Evolutionary conservation across 371 early-diverging fungal species (phyloP), one percentile per base, ranked within the genome.

Genomic region (Zychaea mexicana): DNA sequence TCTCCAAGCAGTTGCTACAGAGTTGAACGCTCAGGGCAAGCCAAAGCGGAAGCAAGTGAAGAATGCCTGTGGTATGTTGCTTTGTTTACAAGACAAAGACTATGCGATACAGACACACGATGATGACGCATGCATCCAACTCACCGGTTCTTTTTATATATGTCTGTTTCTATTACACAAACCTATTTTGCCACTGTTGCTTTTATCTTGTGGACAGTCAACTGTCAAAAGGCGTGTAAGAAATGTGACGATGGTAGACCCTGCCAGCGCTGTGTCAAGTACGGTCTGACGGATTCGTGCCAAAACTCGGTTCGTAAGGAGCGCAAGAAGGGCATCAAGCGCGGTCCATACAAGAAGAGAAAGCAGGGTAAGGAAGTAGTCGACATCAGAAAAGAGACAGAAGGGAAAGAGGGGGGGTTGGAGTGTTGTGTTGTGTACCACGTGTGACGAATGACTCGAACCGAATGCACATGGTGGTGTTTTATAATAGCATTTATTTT

Each of bases 181-280:
- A 15, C 15, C 17, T 42, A 42, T 42, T 17, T 42, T 42, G 8
- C n/a, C n/a, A 42, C n/a, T 12, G n/a, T 15, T 42, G 2, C n/a
- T 42, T 17, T 42, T 42, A 42, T 42, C n/a, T 13, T 24, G 22
- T n/a, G 19, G 21, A 8, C 60, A 85, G 91, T 90, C 60, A 94
- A 95, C 65, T 96, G 96, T 68, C 92, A 94, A 80, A 90, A 89
- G 67, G 94, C 96, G 0, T 96, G 96, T 74, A 96, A 96, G 73
- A 95, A 94, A 73, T 96, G 96, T 69, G 94, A 93, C 66, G 89
- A 94, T 61, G 87, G 83, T 19, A 79, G 96, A 61, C 96, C 96
- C 2, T 96, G 96, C 70, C 77, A 81, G 62, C 90, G 96, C 26
- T 96, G 96, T 68, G 72, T 91, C 61, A 90, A 88, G 60, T 87